Evolutionary conservation across 371 early-diverging fungal species (phyloP).

Genomic region (Basidiobolus meristosporus): DNA sequence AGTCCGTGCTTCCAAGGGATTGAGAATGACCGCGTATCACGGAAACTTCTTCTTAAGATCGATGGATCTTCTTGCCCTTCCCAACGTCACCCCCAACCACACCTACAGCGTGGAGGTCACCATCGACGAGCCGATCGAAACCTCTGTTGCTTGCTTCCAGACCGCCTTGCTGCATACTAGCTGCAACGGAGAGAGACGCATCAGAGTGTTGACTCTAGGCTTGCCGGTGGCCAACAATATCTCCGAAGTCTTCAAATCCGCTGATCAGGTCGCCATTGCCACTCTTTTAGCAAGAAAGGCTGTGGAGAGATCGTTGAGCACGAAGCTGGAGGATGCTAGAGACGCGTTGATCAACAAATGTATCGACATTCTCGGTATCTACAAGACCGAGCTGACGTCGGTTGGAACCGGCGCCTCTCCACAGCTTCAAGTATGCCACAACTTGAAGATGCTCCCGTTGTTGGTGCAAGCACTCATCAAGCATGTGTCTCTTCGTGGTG

Average conservation of each 20-base stretch:
- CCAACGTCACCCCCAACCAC: constrained; percentile 89
- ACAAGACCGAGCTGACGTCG: constrained; percentile 57
- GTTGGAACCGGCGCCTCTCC: constrained; percentile 54
- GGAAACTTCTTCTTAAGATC: constrained; percentile 94
- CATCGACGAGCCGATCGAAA: constrained; percentile 67
- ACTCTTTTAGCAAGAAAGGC: constrained; percentile 65
- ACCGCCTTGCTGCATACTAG: constrained; percentile 89
- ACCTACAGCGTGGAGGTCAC: constrained; percentile 79
- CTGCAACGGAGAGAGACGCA: constrained; percentile 67
- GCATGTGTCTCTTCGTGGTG: constrained; percentile 38
- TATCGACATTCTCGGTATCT: constrained; percentile 67
- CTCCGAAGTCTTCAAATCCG: constrained; percentile 60
- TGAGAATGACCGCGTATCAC: constrained; percentile 75
- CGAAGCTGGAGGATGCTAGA: constrained; percentile 86
- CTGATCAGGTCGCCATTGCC: constrained; percentile 71
- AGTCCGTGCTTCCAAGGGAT: constrained; percentile 70
- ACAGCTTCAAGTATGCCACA: constrained; percentile 66
- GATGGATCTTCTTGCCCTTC: constrained; percentile 83
- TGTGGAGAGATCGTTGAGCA: constrained; percentile 66
- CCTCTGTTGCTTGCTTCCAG: constrained; percentile 82
- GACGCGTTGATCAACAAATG: constrained; percentile 80
- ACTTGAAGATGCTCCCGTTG: constrained; percentile 72
- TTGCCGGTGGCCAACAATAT: constrained; percentile 71
- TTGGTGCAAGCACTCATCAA: constrained; percentile 68
- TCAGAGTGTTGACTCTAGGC: constrained; percentile 85